Conservation (phyloP, 129 eudicot species). For the Sambucus nigra region DNA sequence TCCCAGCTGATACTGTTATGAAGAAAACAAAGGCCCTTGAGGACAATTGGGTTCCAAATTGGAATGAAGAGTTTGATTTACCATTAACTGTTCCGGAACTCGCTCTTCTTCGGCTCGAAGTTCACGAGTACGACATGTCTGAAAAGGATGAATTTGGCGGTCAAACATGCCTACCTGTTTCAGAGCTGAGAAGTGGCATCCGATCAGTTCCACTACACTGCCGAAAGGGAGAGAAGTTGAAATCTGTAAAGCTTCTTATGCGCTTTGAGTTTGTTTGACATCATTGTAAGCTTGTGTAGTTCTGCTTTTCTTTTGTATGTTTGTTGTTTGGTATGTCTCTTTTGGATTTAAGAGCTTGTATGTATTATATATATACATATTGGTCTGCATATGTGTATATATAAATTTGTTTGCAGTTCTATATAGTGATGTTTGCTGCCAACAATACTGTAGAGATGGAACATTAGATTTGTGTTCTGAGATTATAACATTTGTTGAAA, state of each 20-base stretch:
- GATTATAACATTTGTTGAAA: too few species aligned
- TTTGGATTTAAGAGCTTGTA: neutral
- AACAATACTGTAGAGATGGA: too few species aligned
- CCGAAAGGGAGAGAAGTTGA: slow-evolving; percentile 57
- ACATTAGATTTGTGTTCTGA: too few species aligned
- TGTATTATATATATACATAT: too few species aligned
- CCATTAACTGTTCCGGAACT: slow-evolving; percentile 69
- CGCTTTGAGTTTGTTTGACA: slow-evolving; percentile 47
- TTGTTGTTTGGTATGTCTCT: neutral
- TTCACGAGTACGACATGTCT: slow-evolving; percentile 71
- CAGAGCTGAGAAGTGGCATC: slow-evolving; percentile 76
- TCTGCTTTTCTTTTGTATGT: neutral
- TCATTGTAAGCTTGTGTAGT: neutral
- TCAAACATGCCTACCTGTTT: slow-evolving; percentile 73
- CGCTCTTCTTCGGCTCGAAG: slow-evolving; percentile 74
- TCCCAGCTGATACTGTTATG: slow-evolving; percentile 50
- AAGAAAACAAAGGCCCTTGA: slow-evolving; percentile 65
- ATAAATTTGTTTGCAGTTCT: too few species aligned
- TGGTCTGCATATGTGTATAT: too few species aligned
- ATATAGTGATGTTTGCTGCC: too few species aligned
- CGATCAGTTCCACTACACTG: slow-evolving; percentile 74
- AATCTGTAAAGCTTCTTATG: slow-evolving; percentile 80
- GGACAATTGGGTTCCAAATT: slow-evolving; percentile 77
- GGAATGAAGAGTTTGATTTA: slow-evolving; percentile 80
- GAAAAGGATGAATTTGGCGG: slow-evolving; percentile 89